A percentile compares a stretch with the other conserved stretches of the same genome.
These are phyloP conservation scores for Fallopia convolvulus DNA, from an alignment of 148 eudicot genomes.

Conservation along the genomic window DNA sequence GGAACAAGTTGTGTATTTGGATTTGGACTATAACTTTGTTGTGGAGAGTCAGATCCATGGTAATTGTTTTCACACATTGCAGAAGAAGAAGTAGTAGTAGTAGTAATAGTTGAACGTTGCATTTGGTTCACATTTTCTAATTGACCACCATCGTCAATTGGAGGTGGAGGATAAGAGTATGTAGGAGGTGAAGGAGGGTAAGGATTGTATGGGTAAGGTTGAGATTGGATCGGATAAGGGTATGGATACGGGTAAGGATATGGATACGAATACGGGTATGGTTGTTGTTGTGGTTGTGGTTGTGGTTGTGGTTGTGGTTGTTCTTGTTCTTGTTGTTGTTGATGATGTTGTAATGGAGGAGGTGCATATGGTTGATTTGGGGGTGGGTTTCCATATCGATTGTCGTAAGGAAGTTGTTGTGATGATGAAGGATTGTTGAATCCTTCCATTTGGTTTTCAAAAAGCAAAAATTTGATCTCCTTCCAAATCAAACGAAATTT, in stretches of 20 bases:
- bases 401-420: slow-evolving; percentile 2
- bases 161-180: neutral
- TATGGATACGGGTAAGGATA: slow-evolving; percentile 7
- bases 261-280: neutral
- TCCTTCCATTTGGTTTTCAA: slow-evolving; percentile 1
- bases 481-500: neutral
- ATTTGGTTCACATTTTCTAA: neutral
- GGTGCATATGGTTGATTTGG: slow-evolving; percentile 4
- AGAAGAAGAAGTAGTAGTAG: neutral
- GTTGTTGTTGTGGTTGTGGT: neutral
- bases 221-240: neutral
- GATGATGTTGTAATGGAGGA: neutral
- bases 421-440: neutral
- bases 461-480: neutral
- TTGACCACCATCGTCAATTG: neutral
- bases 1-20: slow-evolving; percentile 33
- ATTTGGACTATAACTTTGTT: slow-evolving; percentile 14
- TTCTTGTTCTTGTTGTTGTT: too few species aligned
- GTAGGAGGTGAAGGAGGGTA: neutral
- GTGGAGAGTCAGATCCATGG: neutral
- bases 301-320: neutral
- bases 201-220: neutral
- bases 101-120: neutral
- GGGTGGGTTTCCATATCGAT: neutral
- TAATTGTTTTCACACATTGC: neutral